A percentile compares a stretch with the other conserved stretches of the same genome.
Evolutionary conservation across 2,329 filamentous ascomycete species (phyloP).

Genomic region (Talaromyces pinophilus): DNA sequence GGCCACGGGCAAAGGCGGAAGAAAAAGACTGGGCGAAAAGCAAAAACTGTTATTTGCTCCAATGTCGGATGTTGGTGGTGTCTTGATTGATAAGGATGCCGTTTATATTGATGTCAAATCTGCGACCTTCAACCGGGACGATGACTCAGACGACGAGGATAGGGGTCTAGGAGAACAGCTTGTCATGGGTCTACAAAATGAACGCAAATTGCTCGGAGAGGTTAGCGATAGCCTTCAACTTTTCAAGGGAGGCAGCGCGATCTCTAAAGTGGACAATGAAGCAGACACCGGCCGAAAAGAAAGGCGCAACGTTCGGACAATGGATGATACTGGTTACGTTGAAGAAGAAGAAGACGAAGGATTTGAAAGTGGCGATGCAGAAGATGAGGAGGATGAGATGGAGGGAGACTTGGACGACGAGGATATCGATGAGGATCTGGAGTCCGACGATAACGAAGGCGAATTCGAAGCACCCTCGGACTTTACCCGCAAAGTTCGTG

Average conservation of each 20-base stretch:
- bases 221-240: conserved; percentile 80
- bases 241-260: conserved; percentile 73
- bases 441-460: conserved; percentile 34
- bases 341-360: conserved; percentile 56
- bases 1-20: conserved; percentile 75
- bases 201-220: conserved; percentile 78
- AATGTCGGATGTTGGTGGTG: conserved; percentile 95
- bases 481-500: conserved; percentile 46
- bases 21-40: conserved; percentile 86
- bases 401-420: conserved; percentile 39
- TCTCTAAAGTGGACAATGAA: conserved; percentile 59
- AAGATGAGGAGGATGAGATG: conserved; percentile 48
- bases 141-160: conserved; percentile 65
- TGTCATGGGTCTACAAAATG: conserved; percentile 83
- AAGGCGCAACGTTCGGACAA: conserved; percentile 53
- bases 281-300: conserved; percentile 60
- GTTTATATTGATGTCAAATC: conserved; percentile 81
- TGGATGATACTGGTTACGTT: conserved; percentile 55
- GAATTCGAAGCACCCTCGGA: conserved; percentile 44
- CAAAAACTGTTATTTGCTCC: conserved; percentile 95
- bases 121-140: conserved; percentile 67
- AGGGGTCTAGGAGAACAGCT: conserved; percentile 93
- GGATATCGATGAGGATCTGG: conserved; percentile 38
- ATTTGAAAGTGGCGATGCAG: conserved; percentile 54
- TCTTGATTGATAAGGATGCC: conserved; percentile 94